Percentiles rank a stretch among this genome's conserved stretches.
phyloP scores from a whole-genome alignment of 176 grass and related monocot genomes.

The Lolium multiflorum region DNA sequence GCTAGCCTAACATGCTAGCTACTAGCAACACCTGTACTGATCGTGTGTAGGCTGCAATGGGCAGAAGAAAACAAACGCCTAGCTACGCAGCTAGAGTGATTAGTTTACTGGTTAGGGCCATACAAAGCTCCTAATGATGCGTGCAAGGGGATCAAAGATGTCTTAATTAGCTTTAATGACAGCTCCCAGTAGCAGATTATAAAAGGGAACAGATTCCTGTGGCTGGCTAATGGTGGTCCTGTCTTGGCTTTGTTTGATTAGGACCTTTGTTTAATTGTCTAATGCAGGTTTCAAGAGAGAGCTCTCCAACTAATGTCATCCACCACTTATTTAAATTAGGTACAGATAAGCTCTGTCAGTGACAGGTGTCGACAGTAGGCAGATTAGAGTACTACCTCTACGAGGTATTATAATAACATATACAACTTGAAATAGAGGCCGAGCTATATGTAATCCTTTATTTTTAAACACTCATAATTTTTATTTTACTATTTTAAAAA shows the following conservation, averaged over 20 bases:
- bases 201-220: slow-evolving; percentile 52
- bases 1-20: neutral
- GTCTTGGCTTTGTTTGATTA: slow-evolving; percentile 15
- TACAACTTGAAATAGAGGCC: no score
- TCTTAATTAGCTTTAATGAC: slow-evolving; percentile 53
- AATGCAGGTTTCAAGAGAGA: slow-evolving; percentile 26
- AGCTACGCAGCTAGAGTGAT: neutral
- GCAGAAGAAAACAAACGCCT: slow-evolving; percentile 1
- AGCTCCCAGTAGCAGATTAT: slow-evolving; percentile 14
- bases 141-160: slow-evolving; percentile 51
- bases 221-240: slow-evolving; percentile 52
- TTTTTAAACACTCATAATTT: no score
- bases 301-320: slow-evolving; percentile 48
- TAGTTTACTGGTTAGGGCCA: slow-evolving; percentile 32
- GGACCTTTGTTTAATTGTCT: neutral
- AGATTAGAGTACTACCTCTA: neutral
- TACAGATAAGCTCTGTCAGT: slow-evolving; percentile 37
- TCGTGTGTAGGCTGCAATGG: neutral
- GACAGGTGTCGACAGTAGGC: slow-evolving; percentile 42
- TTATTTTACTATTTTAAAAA: no score
- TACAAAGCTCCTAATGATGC: slow-evolving; percentile 60
- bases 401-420: no score
- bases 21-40: neutral
- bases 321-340: slow-evolving; percentile 19
- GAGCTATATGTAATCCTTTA: no score